Evolutionary conservation across 2,329 filamentous ascomycete species (phyloP).

Genomic region (Penicillium sp.): DNA sequence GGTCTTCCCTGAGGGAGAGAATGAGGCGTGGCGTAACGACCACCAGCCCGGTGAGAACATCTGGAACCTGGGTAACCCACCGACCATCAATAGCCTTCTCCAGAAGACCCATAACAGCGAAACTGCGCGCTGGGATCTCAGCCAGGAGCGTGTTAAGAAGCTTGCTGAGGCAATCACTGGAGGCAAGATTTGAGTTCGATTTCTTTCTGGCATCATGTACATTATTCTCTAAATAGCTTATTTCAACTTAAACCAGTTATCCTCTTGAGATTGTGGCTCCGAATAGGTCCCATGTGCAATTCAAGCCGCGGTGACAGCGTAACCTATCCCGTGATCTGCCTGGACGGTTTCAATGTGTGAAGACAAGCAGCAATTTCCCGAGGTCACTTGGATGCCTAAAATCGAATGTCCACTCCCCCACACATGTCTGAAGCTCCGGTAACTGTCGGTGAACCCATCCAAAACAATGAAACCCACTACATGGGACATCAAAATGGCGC

Average conservation of each 20-base stretch:
- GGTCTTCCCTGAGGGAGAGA: constrained; percentile 65
- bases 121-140: constrained; percentile 40
- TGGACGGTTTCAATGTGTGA: no score
- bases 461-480: no score
- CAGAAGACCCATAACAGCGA: constrained; percentile 33
- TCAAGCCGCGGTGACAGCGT: neutral
- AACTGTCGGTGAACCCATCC: no score
- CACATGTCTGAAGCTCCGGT: no score
- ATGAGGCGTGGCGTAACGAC: constrained; percentile 43
- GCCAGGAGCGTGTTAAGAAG: constrained; percentile 57
- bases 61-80: constrained; percentile 50
- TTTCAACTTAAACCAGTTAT: constrained; percentile 12
- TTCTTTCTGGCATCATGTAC: constrained; percentile 19
- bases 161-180: constrained; percentile 66
- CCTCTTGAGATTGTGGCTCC: neutral
- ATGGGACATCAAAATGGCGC: no score
- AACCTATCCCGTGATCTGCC: neutral
- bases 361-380: no score
- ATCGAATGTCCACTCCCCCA: no score
- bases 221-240: constrained; percentile 24
- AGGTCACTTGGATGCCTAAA: no score
- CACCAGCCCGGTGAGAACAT: constrained; percentile 45
- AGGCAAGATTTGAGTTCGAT: constrained; percentile 52
- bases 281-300: neutral
- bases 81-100: constrained; percentile 36